These are phyloP conservation scores for Eurotiales sp. DNA, from an alignment of 2,329 filamentous ascomycete genomes.

Conservation along the genomic window DNA sequence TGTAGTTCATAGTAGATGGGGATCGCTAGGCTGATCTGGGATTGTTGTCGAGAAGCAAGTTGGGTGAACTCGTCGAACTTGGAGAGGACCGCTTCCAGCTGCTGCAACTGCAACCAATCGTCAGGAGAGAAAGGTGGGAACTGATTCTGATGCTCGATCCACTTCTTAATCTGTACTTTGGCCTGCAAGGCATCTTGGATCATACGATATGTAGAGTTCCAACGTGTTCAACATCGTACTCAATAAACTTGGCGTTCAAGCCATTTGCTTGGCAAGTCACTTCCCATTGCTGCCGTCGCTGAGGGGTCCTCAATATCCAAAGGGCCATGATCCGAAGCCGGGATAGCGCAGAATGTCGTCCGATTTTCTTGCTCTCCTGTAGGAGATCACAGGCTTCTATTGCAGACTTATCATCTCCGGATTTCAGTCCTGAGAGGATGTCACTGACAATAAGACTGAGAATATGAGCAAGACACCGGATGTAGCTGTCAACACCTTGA, in stretches of 20 bases:
- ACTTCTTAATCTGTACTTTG: background rate
- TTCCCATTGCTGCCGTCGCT: conserved; percentile 16
- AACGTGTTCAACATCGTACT: conserved; percentile 18
- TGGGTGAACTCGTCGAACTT: background rate
- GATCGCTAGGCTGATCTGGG: conserved; percentile 12
- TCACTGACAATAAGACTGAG: conserved; percentile 19
- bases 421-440: conserved; percentile 15
- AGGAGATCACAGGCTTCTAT: conserved; percentile 13
- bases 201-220: too few relatives aligned
- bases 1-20: conserved; percentile 14
- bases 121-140: background rate
- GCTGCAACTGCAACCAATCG: background rate
- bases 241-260: conserved; percentile 8
- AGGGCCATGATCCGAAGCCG: conserved; percentile 15
- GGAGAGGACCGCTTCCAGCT: background rate
- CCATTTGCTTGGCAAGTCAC: conserved; percentile 9
- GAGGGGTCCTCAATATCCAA: conserved; percentile 17
- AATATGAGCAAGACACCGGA: conserved; percentile 16
- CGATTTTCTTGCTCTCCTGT: conserved; percentile 10
- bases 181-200: background rate
- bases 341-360: conserved; percentile 6
- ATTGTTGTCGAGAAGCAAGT: background rate
- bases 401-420: conserved; percentile 13
- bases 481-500: conserved; percentile 15
- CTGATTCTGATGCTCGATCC: background rate